phyloP scores from a whole-genome alignment of 2,329 filamentous ascomycete species.

The Sporothrix sp. region DNA sequence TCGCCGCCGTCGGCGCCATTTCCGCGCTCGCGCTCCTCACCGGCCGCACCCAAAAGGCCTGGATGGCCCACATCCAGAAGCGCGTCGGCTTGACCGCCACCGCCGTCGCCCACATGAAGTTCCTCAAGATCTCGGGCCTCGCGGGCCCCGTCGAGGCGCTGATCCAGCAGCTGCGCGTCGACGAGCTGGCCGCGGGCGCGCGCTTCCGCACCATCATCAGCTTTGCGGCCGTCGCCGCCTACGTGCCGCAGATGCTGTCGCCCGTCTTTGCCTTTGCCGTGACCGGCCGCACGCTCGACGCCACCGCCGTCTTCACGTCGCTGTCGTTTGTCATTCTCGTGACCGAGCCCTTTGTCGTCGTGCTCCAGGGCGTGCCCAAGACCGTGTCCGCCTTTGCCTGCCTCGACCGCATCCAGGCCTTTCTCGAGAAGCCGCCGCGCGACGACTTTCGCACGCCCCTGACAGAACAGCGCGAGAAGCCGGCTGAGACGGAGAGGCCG shows the following conservation, averaged over 20 bases:
- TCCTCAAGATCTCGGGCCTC: conserved; percentile 31
- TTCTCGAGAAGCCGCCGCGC: conserved; percentile 25
- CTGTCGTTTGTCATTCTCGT: conserved; percentile 29
- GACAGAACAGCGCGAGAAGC: not conserved
- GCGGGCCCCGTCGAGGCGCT: conserved; percentile 22
- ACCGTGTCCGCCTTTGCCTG: conserved; percentile 27
- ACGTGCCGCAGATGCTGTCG: conserved; percentile 28
- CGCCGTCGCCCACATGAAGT: conserved; percentile 29
- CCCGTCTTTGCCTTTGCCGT: conserved; percentile 28
- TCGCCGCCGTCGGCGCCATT: not conserved
- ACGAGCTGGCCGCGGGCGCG: conserved; percentile 25
- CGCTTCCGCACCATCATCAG: conserved; percentile 24
- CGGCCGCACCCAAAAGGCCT: conserved; percentile 15
- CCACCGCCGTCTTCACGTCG: conserved; percentile 23
- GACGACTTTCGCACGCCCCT: conserved; percentile 21
- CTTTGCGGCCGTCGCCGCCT: conserved; percentile 23
- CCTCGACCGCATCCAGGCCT: conserved; percentile 28
- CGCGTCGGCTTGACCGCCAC: conserved; percentile 22
- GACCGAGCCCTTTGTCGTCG: conserved; percentile 22
- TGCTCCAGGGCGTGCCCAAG: conserved; percentile 27
- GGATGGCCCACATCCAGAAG: conserved; percentile 21
- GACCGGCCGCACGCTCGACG: conserved; percentile 19
- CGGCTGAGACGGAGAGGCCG: not conserved
- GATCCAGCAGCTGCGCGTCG: conserved; percentile 26
- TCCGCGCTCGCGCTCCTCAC: not conserved